phyloP scores from a whole-genome alignment of 2,329 filamentous ascomycete genomes.

The Proliferodiscus dingleyae region DNA sequence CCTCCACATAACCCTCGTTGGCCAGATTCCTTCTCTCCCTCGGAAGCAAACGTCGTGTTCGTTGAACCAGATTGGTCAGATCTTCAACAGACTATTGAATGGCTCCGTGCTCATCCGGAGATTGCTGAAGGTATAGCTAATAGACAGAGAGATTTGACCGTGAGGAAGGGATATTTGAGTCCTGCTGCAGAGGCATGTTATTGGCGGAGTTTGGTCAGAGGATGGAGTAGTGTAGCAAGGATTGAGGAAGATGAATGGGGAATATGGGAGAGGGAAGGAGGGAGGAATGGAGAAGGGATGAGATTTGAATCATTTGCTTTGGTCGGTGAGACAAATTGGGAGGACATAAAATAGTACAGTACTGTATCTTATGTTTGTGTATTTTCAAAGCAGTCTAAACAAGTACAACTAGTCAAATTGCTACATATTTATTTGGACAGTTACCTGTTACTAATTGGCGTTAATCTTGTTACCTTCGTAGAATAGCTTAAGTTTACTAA shows the following conservation, averaged over 20 bases:
- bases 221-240: constrained; percentile 41
- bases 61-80: constrained; percentile 48
- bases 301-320: constrained; percentile 28
- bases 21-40: constrained; percentile 33
- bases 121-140: constrained; percentile 43
- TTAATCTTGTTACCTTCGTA: too few species aligned
- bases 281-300: constrained; percentile 27
- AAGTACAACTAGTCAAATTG: too few species aligned
- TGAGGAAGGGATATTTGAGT: constrained; percentile 41
- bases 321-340: constrained; percentile 19
- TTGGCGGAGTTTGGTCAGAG: constrained; percentile 45
- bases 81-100: constrained; percentile 41
- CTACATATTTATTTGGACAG: too few species aligned
- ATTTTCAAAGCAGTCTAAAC: too few species aligned
- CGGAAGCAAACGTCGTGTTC: constrained; percentile 46
- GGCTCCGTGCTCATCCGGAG: constrained; percentile 40
- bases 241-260: constrained; percentile 34
- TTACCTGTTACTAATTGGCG: too few species aligned
- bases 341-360: neutral
- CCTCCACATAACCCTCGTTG: constrained; percentile 31
- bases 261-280: constrained; percentile 30
- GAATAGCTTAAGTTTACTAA: too few species aligned
- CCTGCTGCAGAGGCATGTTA: constrained; percentile 49
- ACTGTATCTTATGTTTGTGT: too few species aligned
- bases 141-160: constrained; percentile 42